Base-by-base conservation (phyloP, 768 basidiomycete genomes). In the Tylopilus vinaceipallidus region DNA sequence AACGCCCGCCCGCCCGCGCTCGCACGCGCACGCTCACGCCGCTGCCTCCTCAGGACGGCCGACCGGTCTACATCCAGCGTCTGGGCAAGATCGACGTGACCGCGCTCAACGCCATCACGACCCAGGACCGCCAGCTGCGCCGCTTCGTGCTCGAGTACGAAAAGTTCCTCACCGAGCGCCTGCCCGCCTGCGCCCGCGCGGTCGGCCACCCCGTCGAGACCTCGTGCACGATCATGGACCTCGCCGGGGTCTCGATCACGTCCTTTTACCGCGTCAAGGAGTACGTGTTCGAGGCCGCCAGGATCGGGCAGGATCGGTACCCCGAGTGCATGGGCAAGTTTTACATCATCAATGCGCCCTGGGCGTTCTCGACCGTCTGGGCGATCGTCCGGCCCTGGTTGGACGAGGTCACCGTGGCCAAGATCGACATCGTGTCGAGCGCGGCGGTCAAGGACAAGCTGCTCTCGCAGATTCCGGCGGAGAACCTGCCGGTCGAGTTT, bases 311-410 rank as follows among this genome's bases (percentile, higher is more conserved):
- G 69, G 81, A 97, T 73, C 78, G 88, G 57, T 98, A 94, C 69
- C 91, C 93, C 2, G 91, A 95, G 69, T 83, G 78, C 57, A 92
- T 98, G 95, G 95, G 95, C 74, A 91, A 90, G 66, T 98, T 99
- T 76, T 99, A 91, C 77, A 94, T 98, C 78, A 89, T 97, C 79
- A 98, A 98, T 64, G 90, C 92, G 0, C 95, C 95, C 0, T 98
- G 88, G 84, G 78, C 83, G 44, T 99, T 99, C 75, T 80, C 81
- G 43, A 80, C 86, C 33, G 88, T 95, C 19, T 99, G 95, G 95
- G 65, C 73, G 17, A 66, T 94, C 56, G 81, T 98, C 75, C 95
- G 91, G 74, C 84, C 83, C 3, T 98, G 91, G 91, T 74, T 99
- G 59, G 95, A 98, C 70, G 84, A 86, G 59, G 97, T 95, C 23